Percentiles rank a stretch among this genome's conserved stretches.
phyloP scores from a whole-genome alignment of 805 yeast species.

The Candida peoriensis region DNA sequence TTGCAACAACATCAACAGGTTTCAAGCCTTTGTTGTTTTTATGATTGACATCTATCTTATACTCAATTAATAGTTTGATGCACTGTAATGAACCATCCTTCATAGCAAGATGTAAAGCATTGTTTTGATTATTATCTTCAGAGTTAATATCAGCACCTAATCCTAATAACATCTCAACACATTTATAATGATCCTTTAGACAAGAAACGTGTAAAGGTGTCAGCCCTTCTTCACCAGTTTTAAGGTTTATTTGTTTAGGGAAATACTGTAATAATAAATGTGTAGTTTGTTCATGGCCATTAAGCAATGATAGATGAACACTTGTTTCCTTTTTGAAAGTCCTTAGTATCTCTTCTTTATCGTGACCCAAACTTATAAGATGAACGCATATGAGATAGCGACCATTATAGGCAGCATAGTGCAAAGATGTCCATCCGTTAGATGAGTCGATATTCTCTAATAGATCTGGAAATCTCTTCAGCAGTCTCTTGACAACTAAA shows the following conservation, averaged over 20 bases:
- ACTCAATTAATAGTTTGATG: slow-evolving; percentile 44
- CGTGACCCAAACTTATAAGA: slow-evolving; percentile 54
- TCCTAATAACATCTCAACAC: slow-evolving; percentile 59
- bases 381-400: slow-evolving; percentile 61
- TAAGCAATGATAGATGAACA: slow-evolving; percentile 61
- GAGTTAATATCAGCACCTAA: slow-evolving; percentile 74
- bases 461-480: slow-evolving; percentile 65
- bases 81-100: slow-evolving; percentile 61
- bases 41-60: slow-evolving; percentile 43
- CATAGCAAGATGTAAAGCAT: slow-evolving; percentile 81
- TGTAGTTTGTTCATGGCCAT: slow-evolving; percentile 68
- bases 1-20: slow-evolving; percentile 55
- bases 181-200: slow-evolving; percentile 51
- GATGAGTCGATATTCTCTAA: slow-evolving; percentile 61
- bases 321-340: slow-evolving; percentile 59
- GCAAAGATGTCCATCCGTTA: slow-evolving; percentile 81
- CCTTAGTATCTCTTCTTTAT: slow-evolving; percentile 40
- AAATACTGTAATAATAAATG: slow-evolving; percentile 67
- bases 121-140: slow-evolving; percentile 70
- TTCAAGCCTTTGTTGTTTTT: slow-evolving; percentile 59
- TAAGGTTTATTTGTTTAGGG: slow-evolving; percentile 46
- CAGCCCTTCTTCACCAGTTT: slow-evolving; percentile 40
- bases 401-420: slow-evolving; percentile 75
- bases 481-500: slow-evolving; percentile 56
- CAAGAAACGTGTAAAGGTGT: slow-evolving; percentile 73